Percentiles rank a stretch among this genome's conserved stretches.
Evolutionary conservation across 768 basidiomycete species (phyloP).

Genomic region (Tulasnella sp.): DNA sequence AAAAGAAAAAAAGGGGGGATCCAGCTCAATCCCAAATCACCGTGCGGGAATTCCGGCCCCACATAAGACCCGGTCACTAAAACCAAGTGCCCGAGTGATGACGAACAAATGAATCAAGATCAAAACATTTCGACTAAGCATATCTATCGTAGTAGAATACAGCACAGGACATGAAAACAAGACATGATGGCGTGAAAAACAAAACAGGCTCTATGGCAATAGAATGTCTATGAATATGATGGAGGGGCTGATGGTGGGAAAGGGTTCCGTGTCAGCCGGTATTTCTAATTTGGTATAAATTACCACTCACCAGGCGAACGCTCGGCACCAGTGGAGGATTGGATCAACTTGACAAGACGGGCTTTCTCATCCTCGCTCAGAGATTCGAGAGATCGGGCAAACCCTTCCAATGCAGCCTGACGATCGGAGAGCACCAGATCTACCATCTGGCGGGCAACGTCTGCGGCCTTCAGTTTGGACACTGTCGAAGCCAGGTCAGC

Average conservation of each 20-base stretch:
- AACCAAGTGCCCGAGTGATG: neutral
- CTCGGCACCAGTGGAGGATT: constrained; percentile 1
- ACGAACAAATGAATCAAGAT: neutral
- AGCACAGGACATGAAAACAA: neutral
- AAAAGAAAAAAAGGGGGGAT: neutral
- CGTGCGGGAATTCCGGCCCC: neutral
- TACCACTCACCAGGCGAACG: constrained; percentile 21
- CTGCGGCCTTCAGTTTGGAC: constrained; percentile 63
- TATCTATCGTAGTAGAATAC: neutral
- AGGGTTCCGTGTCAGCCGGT: neutral
- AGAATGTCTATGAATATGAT: neutral
- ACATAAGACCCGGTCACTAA: neutral
- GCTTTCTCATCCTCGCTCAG: constrained; percentile 70
- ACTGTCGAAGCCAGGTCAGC: constrained; percentile 63
- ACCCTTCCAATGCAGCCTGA: constrained; percentile 69
- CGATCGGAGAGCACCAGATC: constrained; percentile 65
- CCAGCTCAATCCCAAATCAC: constrained; percentile 9
- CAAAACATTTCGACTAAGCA: neutral
- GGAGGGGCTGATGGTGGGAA: neutral
- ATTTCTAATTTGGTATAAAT: neutral
- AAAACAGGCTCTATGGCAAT: neutral
- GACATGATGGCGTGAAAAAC: neutral
- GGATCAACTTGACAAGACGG: constrained; percentile 22
- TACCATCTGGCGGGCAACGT: constrained; percentile 62
- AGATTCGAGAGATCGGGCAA: constrained; percentile 66